A percentile compares a stretch with the other conserved stretches of the same genome.
These are phyloP conservation scores for Penicillium maclennaniae DNA, from an alignment of 495 filamentous ascomycete genomes.

Conservation along the genomic window DNA sequence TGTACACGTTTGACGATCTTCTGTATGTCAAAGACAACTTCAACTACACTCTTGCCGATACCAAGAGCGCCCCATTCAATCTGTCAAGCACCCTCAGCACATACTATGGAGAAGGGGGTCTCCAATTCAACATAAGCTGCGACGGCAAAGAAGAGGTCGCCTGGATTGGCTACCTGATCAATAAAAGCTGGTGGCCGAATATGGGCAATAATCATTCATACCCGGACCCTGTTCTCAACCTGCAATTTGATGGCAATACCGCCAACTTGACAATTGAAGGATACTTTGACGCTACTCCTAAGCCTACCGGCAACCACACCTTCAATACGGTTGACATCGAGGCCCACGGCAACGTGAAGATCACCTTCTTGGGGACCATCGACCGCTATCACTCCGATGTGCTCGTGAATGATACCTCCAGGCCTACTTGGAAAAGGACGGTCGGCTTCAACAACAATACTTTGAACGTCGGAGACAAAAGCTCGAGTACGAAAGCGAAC, in stretches of 20 bases:
- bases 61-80: not conserved
- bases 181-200: not conserved
- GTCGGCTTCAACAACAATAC: constrained; percentile 14
- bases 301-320: not conserved
- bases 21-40: not conserved
- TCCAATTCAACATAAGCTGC: not conserved
- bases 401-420: constrained; percentile 3
- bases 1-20: not conserved
- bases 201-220: not conserved
- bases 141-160: not conserved
- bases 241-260: constrained; percentile 1
- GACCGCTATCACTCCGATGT: constrained; percentile 16
- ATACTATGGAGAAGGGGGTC: not conserved
- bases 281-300: not conserved
- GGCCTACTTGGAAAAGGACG: constrained; percentile 11
- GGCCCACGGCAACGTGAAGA: not conserved
- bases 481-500: not conserved
- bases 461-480: not conserved
- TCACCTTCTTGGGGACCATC: not conserved
- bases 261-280: not conserved
- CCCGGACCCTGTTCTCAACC: not conserved
- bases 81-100: not conserved
- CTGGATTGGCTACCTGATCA: not conserved
- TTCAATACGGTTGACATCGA: not conserved
- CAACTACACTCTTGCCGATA: constrained; percentile 1